Base-by-base conservation (phyloP, 1,284 basidiomycete species). In the Ceratorhiza oryzae-sativae region DNA sequence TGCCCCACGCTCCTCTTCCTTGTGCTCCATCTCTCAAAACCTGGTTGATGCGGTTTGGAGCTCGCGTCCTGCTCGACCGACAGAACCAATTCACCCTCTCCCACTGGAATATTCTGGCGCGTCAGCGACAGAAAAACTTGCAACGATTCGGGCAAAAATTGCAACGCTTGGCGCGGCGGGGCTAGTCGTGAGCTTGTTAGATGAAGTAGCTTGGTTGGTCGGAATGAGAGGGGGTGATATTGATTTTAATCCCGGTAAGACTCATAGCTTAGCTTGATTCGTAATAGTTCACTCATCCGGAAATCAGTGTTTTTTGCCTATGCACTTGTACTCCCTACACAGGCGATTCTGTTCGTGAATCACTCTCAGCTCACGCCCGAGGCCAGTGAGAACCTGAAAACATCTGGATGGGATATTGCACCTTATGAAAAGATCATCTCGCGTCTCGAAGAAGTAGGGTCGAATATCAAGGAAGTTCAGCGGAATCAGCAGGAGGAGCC, bases 161-260 rank as follows among this genome's bases (percentile, higher is more conserved):
- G 77, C 77, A 70, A 89, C 89, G 82, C 86, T 87, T 75, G 85
- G 86, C 39, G 90, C 90, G 1, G 49, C 67, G 4, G 67, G 67
- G 3, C 81, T 92, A 46, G 88, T 95, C 3, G 86, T 97, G 9
- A 90, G 85, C 25, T 88, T 90, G 83, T 86, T 98, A 8, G 95
- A 97, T 79, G 95, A 97, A 78, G 87, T 94, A 55, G 94, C 93
- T 0, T 95, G 97, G 97, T 79, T 97, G 34, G 94, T 98, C 82
- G 98, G 98, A 81, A 83, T 99, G 51, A 89, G 97, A 73, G 95
- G 96, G 0, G 88, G 89, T 1, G 96, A 98, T 79, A 97, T 98
- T 74, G 90, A 91, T 45, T 98, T 87, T 82, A 98, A 97, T 78
- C 95, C 95, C 75, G 84, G 87, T 87, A 70, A 23, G 81, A 9